Base-by-base conservation (phyloP, 257 asterid species). In the Lantana camara region DNA sequence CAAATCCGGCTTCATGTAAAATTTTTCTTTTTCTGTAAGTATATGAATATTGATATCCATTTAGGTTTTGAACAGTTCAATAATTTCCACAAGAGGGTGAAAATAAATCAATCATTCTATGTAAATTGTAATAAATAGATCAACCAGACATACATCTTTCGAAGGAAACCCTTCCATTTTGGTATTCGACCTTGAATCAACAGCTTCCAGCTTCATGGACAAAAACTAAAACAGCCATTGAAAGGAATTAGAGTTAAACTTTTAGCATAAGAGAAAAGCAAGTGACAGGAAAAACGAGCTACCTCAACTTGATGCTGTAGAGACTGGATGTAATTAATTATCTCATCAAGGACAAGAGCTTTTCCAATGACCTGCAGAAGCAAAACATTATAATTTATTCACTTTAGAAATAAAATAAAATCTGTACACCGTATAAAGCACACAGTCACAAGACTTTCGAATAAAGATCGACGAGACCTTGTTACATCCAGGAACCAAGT, bases 331-430 rank as follows among this genome's bases (percentile, higher is more conserved):
- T 92, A 92, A 80, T 93, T 93, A 79, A 93, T 93, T 55, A 93
- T 93, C 85, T 93, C 99, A 79, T 93, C 99, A 32, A 90, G 97
- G 95, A 93, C 90, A 85, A 93, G 86, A 8, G 99, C 99, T 79
- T 93, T 93, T 60, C 97, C 99, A 55, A 95, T 90, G 66, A 93
- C 90, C 99, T 93, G 60, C 35, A 53, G 32, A 54, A 79, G 66
- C 78, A 73, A 57, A 57, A 49, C 40, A 35, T 35, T 35, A 9
- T 35, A 35, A 3, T 35, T 35, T 35, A 35, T 9, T 10, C 40
- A 35, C 7, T 35, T 1, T 35, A 35, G 11, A 35, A 35, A 35
- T 35, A 35, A 35, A 35, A 5, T 35, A 35, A 27, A 35, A 35
- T 35, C 8, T 7, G 4, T 1, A 7, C 11, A 9, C 40, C 40